Base-by-base conservation (phyloP, 129 eudicot genomes). In the Deinandra increscens region DNA sequence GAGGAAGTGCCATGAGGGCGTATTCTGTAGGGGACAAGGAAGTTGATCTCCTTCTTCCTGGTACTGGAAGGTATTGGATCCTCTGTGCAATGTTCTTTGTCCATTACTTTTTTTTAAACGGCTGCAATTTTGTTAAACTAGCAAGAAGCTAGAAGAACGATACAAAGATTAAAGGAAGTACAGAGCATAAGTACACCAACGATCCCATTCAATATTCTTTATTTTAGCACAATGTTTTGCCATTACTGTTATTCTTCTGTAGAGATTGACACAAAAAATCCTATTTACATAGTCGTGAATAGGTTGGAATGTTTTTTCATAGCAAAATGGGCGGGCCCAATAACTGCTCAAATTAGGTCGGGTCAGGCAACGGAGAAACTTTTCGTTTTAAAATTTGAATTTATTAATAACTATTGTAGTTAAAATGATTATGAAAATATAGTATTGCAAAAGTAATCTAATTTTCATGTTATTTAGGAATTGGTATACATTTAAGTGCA, bases 31-130 rank as follows among this genome's bases (percentile, higher is more conserved):
- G 99, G 53, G 89, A 87, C 46, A 79, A 79, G 48, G 97, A 94
- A 80, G 99, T 84, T 39, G 99, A 94, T 83, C 90, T 94, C 42
- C 88, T 94, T 64, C 88, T 94, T 64, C 99, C 97, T 75, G 99
- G 95, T 26, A 87, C 99, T 51, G 97, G 79, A 89, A 94, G 99
- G 99, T 94, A 81, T 55, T 23, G 37, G 18, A 26, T 66, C 45
- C 33, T 0, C 11, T 1, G 42, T 65, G 19, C 10, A 17, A 7
- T 31, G 19, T 38, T 19, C 10, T 8, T 43, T 61, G 54, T 44
- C 23, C 15, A 5, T 18, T 22, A 13, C 33, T 19, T n/a, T n/a
- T n/a, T n/a, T n/a, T n/a, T n/a, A n/a, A n/a, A n/a, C n/a, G n/a
- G n/a, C n/a, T n/a, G n/a, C n/a, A n/a, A n/a, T n/a, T n/a, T n/a